Evolutionary conservation across 2,329 filamentous ascomycete genomes (phyloP).

Genomic region (Fusarium incarnatum): DNA sequence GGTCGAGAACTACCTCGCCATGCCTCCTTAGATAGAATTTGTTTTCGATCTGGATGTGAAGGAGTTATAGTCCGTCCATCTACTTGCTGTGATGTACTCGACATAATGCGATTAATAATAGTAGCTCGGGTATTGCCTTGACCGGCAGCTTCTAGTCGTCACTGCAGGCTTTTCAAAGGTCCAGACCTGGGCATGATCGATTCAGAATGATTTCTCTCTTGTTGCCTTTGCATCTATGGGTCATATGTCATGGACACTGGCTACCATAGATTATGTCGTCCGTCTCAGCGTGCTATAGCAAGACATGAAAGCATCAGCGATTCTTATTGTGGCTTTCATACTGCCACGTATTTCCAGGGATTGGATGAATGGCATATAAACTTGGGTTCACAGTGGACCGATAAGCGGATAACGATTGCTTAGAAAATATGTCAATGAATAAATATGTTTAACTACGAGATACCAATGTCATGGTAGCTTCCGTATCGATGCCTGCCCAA

Average conservation of each 20-base stretch:
- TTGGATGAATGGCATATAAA: not conserved
- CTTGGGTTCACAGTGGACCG: not conserved
- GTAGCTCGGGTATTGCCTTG: no score
- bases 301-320: not conserved
- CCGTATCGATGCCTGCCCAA: slow-evolving; percentile 13
- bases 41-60: not conserved
- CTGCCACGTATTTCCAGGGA: not conserved
- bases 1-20: not conserved
- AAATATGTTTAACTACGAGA: slow-evolving; percentile 1
- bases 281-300: not conserved
- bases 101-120: no score
- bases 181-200: no score
- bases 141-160: no score
- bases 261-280: no score
- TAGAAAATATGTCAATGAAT: not conserved
- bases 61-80: not conserved
- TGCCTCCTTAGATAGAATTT: not conserved
- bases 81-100: not conserved
- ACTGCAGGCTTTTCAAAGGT: no score
- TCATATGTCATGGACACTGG: no score
- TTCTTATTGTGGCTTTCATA: not conserved
- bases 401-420: not conserved
- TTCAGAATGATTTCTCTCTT: no score
- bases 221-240: no score
- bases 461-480: slow-evolving; percentile 9